A percentile compares a stretch with the other conserved stretches of the same genome.
Evolutionary conservation across 2,329 filamentous ascomycete genomes (phyloP).

Genomic region (Stachybotrys chlorohalonatus): DNA sequence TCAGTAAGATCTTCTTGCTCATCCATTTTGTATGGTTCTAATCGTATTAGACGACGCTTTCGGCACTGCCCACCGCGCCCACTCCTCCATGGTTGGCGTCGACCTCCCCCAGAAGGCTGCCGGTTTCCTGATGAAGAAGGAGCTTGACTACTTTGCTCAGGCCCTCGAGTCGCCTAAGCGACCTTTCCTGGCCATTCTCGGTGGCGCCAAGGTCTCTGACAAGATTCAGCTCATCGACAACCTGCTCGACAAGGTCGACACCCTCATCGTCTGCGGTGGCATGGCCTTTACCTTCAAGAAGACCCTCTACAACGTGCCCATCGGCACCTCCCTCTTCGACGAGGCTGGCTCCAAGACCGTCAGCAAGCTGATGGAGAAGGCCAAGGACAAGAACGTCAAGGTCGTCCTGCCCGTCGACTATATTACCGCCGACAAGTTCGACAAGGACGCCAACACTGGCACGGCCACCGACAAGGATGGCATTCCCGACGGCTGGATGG

Average conservation of each 20-base stretch:
- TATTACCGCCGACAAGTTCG: slow-evolving; percentile 93
- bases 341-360: slow-evolving; percentile 92
- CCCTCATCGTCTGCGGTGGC: slow-evolving; percentile 87
- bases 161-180: slow-evolving; percentile 88
- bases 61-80: slow-evolving; percentile 93
- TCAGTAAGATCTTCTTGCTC: slow-evolving; percentile 57
- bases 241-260: slow-evolving; percentile 95
- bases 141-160: slow-evolving; percentile 98
- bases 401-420: slow-evolving; percentile 92
- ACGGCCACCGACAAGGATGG: slow-evolving; percentile 78
- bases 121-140: slow-evolving; percentile 99
- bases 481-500: slow-evolving; percentile 97
- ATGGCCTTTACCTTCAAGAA: slow-evolving; percentile 99
- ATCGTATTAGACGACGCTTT: slow-evolving; percentile 76
- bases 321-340: slow-evolving; percentile 87
- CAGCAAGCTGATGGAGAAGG: slow-evolving; percentile 80
- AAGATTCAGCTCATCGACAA: slow-evolving; percentile 99
- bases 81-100: slow-evolving; percentile 98
- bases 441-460: slow-evolving; percentile 70
- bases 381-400: slow-evolving; percentile 92
- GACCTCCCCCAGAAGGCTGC: slow-evolving; percentile 94
- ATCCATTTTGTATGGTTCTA: slow-evolving; percentile 4
- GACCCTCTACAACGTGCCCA: slow-evolving; percentile 82
- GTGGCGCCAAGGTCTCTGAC: slow-evolving; percentile 96
- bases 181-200: slow-evolving; percentile 96